phyloP scores from a whole-genome alignment of 352 stramenopile species.

The Phytophthora cactorum region DNA sequence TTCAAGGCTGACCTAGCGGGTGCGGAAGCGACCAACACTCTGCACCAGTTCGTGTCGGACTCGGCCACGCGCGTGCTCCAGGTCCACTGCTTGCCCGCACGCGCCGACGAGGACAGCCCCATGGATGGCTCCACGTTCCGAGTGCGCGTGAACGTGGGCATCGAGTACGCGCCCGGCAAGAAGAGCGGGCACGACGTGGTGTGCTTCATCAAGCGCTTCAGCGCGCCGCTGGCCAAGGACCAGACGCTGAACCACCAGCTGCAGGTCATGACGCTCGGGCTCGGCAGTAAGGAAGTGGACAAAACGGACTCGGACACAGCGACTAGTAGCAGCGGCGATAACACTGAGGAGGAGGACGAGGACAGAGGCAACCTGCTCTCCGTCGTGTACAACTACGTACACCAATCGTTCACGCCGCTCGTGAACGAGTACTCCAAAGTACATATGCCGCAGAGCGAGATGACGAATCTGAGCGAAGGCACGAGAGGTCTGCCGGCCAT shows the following conservation, averaged over 20 bases:
- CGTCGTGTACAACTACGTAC: slow-evolving; percentile 90
- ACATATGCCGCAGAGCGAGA: slow-evolving; percentile 75
- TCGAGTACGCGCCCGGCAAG: slow-evolving; percentile 74
- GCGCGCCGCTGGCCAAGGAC: slow-evolving; percentile 67
- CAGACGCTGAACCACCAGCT: slow-evolving; percentile 82
- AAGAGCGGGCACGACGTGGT: slow-evolving; percentile 77
- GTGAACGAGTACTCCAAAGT: slow-evolving; percentile 89
- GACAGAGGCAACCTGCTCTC: slow-evolving; percentile 74
- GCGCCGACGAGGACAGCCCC: slow-evolving; percentile 36
- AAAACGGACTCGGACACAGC: slow-evolving; percentile 38
- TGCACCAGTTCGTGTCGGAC: slow-evolving; percentile 80
- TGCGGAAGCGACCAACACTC: slow-evolving; percentile 36
- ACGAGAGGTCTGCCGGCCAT: slow-evolving; percentile 84
- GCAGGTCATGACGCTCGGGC: slow-evolving; percentile 87
- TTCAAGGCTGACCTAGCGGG: slow-evolving; percentile 57
- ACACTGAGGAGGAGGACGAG: slow-evolving; percentile 72
- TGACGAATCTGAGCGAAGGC: slow-evolving; percentile 66
- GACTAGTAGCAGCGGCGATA: slow-evolving; percentile 49
- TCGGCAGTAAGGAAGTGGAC: slow-evolving; percentile 52
- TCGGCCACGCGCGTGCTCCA: slow-evolving; percentile 70
- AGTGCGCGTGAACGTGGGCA: slow-evolving; percentile 78
- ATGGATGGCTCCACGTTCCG: slow-evolving; percentile 34
- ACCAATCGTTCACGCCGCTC: slow-evolving; percentile 87
- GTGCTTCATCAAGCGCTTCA: slow-evolving; percentile 89
- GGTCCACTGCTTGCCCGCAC: slow-evolving; percentile 63